Evolutionary conservation across 2,329 filamentous ascomycete species (phyloP).

Genomic region (Juglanconis sp.): DNA sequence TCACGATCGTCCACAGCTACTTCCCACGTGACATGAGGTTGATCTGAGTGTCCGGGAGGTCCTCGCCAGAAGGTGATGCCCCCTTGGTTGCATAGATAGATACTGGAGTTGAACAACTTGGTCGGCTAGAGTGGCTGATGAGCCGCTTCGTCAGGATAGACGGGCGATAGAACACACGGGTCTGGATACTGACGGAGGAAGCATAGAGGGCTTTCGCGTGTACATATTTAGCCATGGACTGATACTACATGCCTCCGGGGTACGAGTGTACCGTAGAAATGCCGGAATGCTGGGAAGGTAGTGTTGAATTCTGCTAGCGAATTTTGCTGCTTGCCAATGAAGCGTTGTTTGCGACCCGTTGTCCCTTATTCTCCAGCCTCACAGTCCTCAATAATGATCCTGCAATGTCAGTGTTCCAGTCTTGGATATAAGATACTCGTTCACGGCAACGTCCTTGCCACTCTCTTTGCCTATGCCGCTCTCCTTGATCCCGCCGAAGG

Average conservation of each 20-base stretch:
- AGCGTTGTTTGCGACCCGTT: too few relatives aligned
- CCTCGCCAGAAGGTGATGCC: not conserved
- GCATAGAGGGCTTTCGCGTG: not conserved
- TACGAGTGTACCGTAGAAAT: too few relatives aligned
- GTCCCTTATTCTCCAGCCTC: too few relatives aligned
- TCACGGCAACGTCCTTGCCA: constrained; percentile 19
- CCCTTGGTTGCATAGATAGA: too few relatives aligned
- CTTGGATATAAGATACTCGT: constrained; percentile 22
- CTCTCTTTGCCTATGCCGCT: constrained; percentile 23
- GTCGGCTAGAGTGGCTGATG: not conserved
- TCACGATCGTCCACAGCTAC: not conserved
- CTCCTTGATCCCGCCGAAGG: constrained; percentile 25
- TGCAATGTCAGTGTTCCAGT: constrained; percentile 13
- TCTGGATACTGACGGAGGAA: too few relatives aligned
- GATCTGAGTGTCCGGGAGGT: not conserved
- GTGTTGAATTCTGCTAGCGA: too few relatives aligned
- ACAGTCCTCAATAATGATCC: constrained; percentile 6
- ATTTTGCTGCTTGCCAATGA: too few relatives aligned
- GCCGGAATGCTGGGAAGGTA: too few relatives aligned
- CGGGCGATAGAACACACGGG: not conserved
- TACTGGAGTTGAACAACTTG: not conserved
- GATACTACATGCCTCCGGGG: not conserved
- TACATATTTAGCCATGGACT: not conserved
- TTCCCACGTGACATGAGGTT: not conserved
- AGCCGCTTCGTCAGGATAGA: not conserved